Evolutionary conservation across 169 alveolate species (phyloP).

Genomic region (Plasmodium fragile): DNA sequence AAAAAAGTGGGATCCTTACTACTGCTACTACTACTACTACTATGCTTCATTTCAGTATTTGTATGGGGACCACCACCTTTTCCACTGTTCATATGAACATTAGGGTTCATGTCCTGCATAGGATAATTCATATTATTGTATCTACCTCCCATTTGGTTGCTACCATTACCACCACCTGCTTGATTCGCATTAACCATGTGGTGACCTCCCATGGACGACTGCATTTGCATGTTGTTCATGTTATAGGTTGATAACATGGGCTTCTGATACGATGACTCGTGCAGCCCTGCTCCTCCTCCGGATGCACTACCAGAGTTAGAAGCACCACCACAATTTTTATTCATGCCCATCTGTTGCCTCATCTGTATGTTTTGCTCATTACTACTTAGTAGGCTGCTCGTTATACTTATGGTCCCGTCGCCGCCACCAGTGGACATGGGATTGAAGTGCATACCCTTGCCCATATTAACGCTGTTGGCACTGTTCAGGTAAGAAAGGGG

Average conservation of each 20-base stretch:
- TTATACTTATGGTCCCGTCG: conserved; percentile 42
- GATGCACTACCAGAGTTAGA: background rate
- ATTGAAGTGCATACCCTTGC: background rate
- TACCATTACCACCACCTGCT: background rate
- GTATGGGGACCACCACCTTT: conserved; percentile 6
- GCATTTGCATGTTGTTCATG: conserved; percentile 18
- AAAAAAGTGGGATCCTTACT: conserved; percentile 14
- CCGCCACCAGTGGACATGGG: background rate
- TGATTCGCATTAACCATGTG: background rate
- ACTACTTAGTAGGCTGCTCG: conserved; percentile 47
- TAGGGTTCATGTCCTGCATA: conserved; percentile 41
- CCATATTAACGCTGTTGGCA: background rate
- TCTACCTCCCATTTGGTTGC: conserved; percentile 24
- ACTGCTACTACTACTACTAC: too few species aligned
- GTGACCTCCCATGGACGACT: background rate
- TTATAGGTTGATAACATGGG: conserved; percentile 29
- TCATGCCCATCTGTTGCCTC: conserved; percentile 47
- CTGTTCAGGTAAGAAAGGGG: background rate
- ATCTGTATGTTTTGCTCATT: conserved; percentile 41
- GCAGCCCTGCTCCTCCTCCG: conserved; percentile 10
- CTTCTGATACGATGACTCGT: conserved; percentile 46
- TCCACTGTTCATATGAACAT: conserved; percentile 18
- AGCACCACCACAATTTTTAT: conserved; percentile 18
- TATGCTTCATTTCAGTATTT: conserved; percentile 8
- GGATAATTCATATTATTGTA: conserved; percentile 48